Conservation (phyloP, 2,329 filamentous ascomycete genomes). For the Microcyclosporella mali region DNA sequence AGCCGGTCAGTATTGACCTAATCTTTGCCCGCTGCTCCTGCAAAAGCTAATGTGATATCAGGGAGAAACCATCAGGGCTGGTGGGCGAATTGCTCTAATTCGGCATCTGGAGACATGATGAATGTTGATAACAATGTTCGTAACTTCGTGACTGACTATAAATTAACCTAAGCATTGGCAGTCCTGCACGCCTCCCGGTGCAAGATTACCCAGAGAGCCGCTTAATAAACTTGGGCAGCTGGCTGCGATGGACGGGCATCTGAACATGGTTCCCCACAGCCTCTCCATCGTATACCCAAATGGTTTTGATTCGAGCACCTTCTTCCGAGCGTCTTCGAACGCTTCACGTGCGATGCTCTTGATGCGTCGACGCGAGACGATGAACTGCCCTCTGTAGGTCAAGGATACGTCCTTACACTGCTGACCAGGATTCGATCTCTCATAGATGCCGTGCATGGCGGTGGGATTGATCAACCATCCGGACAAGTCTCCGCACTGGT, state of each 20-base stretch:
- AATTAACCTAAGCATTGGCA: constrained; percentile 9
- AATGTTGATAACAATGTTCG: no score
- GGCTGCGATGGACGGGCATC: constrained; percentile 2
- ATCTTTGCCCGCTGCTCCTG: neutral
- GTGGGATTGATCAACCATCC: constrained; percentile 3
- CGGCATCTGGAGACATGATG: constrained; percentile 1
- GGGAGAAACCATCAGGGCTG: constrained; percentile 35
- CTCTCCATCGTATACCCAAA: constrained; percentile 8
- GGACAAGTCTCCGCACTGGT: constrained; percentile 5
- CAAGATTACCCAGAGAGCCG: constrained; percentile 4
- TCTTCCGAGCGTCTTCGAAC: neutral
- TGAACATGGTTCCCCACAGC: constrained; percentile 5
- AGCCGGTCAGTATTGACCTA: constrained; percentile 25
- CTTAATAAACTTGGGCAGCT: constrained; percentile 6
- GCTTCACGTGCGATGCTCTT: neutral
- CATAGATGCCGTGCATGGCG: constrained; percentile 3
- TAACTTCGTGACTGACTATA: neutral
- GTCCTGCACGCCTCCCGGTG: constrained; percentile 1
- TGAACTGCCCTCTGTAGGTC: constrained; percentile 8
- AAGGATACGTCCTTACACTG: constrained; percentile 5
- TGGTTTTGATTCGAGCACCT: neutral
- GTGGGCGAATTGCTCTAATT: constrained; percentile 29
- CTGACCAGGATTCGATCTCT: constrained; percentile 3
- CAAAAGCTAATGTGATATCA: constrained; percentile 1
- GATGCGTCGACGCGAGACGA: constrained; percentile 3